Base-by-base conservation (phyloP, 768 basidiomycete species). In the Cystobasidiopsis lactophilus region DNA sequence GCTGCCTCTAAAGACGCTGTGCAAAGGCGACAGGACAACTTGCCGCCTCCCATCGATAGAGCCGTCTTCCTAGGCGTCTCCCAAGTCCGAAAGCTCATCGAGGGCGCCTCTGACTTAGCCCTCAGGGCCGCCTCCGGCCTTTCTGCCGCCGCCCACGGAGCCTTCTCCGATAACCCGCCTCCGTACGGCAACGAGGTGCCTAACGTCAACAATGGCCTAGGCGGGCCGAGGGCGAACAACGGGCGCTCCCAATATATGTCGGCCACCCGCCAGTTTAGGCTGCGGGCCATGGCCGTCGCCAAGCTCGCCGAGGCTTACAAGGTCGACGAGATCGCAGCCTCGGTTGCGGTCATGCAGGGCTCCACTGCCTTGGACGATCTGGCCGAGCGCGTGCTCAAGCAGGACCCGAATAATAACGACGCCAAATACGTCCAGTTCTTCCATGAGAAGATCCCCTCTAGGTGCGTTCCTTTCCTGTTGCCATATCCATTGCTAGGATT, bases 301-400 rank as follows among this genome's bases (percentile, higher is more conserved):
- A 85, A 84, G 64, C 70, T 88, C 38, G 82, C 85, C 0, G 75
- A 78, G 23, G 85, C 85, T 3, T 89, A 89, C 62, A 77, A 78
- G 63, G 73, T 76, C 11, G 85, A 89, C 63, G 85, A 89, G 65
- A 83, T 89, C 60, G 85, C 85, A 1, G 82, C 82, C 0, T 85
- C 82, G 62, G 85, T 89, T 26, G 83, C 88, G 79, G 77, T 89
- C 30, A 89, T 89, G 85, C 85, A 89, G 63, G 84, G 84, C 35
- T 84, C 85, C 3, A 85, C 79, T 57, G 81, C 86, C 2, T 82
- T 89, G 61, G 85, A 89, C 59, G 85, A 89, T 60, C 73, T 89
- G n/a, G 85, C 85, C 0, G 82, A 85, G 63, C 73, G 79, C 14
- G 85, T 89, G 9, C 73, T 88, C 50, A 82, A 71, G 72, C 63